Base-by-base conservation (phyloP, 208 protist genomes). In the Crithidia thermophila region DNA sequence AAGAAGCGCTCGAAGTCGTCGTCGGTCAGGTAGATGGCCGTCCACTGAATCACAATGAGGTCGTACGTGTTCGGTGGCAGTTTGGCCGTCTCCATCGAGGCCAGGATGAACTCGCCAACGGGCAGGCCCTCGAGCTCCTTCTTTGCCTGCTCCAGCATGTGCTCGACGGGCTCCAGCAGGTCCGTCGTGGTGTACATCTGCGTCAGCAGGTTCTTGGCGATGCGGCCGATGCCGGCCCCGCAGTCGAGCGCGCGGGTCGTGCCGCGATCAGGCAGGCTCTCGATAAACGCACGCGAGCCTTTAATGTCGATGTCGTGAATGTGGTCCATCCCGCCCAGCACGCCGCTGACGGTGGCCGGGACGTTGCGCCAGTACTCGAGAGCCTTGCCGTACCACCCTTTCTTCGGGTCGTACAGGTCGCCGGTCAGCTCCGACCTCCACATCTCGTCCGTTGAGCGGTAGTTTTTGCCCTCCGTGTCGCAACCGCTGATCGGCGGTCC, bases 1-100 rank as follows among this genome's bases (percentile, higher is more conserved):
- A 97, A 83, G 75, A 97, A 96, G 7, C 68, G 75, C n/a, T 91
- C 81, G 74, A 97, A 95, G 76, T 97, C 91, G 25, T 79, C 82
- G 74, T 98, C 94, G 21, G 93, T 97, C 28, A 98, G 82, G 72
- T 97, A 97, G 55, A 96, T 97, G 42, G 85, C 86, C n/a, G 88
- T 75, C 93, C 94, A 98, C 78, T 98, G 94, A 56, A 98, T 94
- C 37, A 96, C 87, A 49, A 98, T 89, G 20, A 93, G 61, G 78
- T 96, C 88, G 79, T 98, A 98, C 37, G 72, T 90, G 27, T 81
- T 75, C 20, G 72, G 64, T 21, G 65, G 66, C 31, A 96, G 79
- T 58, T 57, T 61, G 4, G 70, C 79, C 18, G 62, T 91, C 64
- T 97, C 79, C 87, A 98, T 96, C 9, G 91, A 94, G 16, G 69